Evolutionary conservation across 1,284 basidiomycete genomes (phyloP), one percentile per base, ranked within the genome.

Genomic region (Ceratobasidium sp.): DNA sequence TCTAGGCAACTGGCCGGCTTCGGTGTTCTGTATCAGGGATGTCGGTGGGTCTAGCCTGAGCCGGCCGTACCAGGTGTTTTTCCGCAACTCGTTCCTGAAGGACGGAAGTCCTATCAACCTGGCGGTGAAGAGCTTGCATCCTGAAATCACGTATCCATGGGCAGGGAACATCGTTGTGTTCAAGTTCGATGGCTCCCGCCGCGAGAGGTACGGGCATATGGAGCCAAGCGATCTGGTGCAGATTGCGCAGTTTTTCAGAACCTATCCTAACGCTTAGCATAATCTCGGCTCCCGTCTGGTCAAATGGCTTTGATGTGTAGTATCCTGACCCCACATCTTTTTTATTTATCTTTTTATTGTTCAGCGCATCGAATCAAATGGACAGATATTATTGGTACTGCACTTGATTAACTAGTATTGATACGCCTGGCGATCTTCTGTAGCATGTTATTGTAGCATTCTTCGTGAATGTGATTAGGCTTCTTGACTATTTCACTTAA

Each of bases 101-200:
- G 74, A 76, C 45, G 74, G 72, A 9, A 72, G 74, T 6, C 72
- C 55, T 12, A 28, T 58, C 28, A 70, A 70, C 50, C 32, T 32
- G 16, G 53, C 26, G 10, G 55, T 59, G n/a, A 30, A 39, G 26
- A 45, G n/a, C 43, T 39, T 70, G 39, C 41, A 58, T 28, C 52
- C 53, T 21, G 67, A 70, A 18, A 70, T 59, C 16, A 9, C 55
- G 18, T 59, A 70, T n/a, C 67, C 53, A 32, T 70, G 67, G 67
- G 67, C 67, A 0, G 67, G 67, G 9, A 76, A 74, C 46, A 41
- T 76, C 9, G 46, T 93, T 41, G 91, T 91, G 21, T 84, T 93
- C 76, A 93, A 93, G 79, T 92, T 90, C 81, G 92, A 88, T 75
- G 92, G 92, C 52, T 89, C 91, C 2, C 84, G 67, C 30, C 67